Percentiles rank a stretch among this genome's conserved stretches.
Conservation (phyloP, 306 rosid species). For the Vigna nakashimae region DNA sequence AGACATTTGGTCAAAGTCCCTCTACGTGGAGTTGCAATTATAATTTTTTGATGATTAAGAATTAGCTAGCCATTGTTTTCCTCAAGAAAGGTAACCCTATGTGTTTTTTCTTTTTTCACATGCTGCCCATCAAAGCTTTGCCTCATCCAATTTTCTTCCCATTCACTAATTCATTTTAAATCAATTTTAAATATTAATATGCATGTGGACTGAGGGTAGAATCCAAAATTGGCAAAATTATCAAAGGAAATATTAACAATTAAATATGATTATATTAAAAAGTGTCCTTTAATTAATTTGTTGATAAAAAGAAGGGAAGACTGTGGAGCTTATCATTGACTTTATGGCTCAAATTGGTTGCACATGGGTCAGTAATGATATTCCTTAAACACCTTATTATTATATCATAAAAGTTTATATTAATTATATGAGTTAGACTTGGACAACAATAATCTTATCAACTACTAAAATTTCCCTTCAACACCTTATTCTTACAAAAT, state of each 20-base stretch:
- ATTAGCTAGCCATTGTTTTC: conserved; percentile 56
- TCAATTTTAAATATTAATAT: conserved; percentile 12
- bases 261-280: conserved; percentile 48
- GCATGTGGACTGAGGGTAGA: neutral
- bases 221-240: conserved; percentile 40
- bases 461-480: conserved; percentile 34
- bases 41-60: conserved; percentile 39
- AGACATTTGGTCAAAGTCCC: conserved; percentile 59
- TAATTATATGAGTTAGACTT: conserved; percentile 33
- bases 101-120: conserved; percentile 50
- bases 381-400: conserved; percentile 49
- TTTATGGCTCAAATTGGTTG: conserved; percentile 58
- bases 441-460: conserved; percentile 38
- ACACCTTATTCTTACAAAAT: conserved; percentile 1
- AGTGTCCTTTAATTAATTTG: conserved; percentile 42
- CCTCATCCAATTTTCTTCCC: conserved; percentile 44
- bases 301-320: conserved; percentile 52
- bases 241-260: conserved; percentile 36
- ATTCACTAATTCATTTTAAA: conserved; percentile 24
- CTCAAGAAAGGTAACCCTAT: conserved; percentile 56
- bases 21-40: conserved; percentile 47
- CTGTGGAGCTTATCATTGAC: conserved; percentile 67
- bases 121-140: conserved; percentile 58
- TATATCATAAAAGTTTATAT: conserved; percentile 20
- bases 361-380: conserved; percentile 69